These are phyloP conservation scores for Meripilus lineatus DNA, from an alignment of 1,284 basidiomycete genomes.

Conservation along the genomic window DNA sequence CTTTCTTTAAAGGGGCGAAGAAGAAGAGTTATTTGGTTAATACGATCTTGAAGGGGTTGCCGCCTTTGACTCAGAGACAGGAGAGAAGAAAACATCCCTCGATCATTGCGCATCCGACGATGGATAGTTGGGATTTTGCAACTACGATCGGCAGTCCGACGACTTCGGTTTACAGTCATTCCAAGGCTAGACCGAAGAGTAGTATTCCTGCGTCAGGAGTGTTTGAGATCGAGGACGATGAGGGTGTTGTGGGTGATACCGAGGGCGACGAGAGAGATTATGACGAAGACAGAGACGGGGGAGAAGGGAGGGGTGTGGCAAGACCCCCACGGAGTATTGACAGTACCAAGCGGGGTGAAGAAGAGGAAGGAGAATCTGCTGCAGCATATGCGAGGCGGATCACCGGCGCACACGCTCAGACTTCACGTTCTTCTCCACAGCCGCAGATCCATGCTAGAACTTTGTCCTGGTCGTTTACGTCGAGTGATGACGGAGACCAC, in stretches of 20 bases:
- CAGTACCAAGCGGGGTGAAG: too few relatives aligned
- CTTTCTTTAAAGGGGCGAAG: conserved; percentile 77
- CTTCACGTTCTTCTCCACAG: too few relatives aligned
- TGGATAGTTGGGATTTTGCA: conserved; percentile 68
- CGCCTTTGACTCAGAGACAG: conserved; percentile 65
- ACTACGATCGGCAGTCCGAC: conserved; percentile 20
- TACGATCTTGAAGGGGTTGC: conserved; percentile 67
- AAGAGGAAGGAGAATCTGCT: too few relatives aligned
- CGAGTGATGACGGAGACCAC: too few relatives aligned
- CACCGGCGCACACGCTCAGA: too few relatives aligned
- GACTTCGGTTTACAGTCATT: conserved; percentile 20
- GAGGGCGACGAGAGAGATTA: conserved; percentile 2
- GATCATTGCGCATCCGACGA: conserved; percentile 38
- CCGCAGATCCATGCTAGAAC: too few relatives aligned
- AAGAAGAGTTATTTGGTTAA: conserved; percentile 71
- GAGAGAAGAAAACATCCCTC: conserved; percentile 50
- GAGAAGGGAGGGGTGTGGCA: not conserved
- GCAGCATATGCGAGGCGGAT: too few relatives aligned
- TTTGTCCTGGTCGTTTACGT: too few relatives aligned
- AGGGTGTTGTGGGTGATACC: not conserved
- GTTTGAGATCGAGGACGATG: conserved; percentile 5
- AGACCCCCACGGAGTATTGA: conserved; percentile 10
- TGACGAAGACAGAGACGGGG: not conserved
- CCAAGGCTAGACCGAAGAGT: conserved; percentile 1
- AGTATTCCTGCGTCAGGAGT: conserved; percentile 6